Evolutionary conservation across 345 rosid genomes (phyloP), one percentile per base, ranked within the genome.

Genomic region (Aquilaria yunnanensis): DNA sequence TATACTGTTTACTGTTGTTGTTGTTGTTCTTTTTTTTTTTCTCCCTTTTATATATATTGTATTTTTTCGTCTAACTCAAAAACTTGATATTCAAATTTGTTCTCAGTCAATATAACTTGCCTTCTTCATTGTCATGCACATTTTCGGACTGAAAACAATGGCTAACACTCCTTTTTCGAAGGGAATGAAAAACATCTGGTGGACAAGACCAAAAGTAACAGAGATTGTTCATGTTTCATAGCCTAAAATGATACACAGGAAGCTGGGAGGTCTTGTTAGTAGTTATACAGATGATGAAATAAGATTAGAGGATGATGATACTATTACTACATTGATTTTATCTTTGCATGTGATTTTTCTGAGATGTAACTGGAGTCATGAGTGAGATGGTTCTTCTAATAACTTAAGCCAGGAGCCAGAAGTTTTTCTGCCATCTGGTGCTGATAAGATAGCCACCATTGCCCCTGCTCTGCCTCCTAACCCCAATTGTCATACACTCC

Each of bases 341-440:
- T 61, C 14, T 30, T 54, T 54, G 30, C 55, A 51, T 32, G 13
- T 52, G 54, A 37, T 48, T 16, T 53, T 9, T 31, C 6, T 41
- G 29, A 62, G 32, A 34, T 37, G 9, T 32, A 58, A 51, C 54
- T 8, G 29, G 23, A 51, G 37, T 69, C 9, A 62, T 37, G 41
- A 3, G n/a, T 47, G 12, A 2, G 9, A 16, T 47, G 4, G 32
- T 48, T 12, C 47, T 31, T 6, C 0, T 30, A 10, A 57, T 23
- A 10, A 30, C 45, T 9, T 56, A 95, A 58, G 97, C 99, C 69
- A 91, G 67, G 47, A 95, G 97, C 97, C 99, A 95, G 88, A 95
- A 95, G 64, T 95, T 84, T 57, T 87, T 95, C 79, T 84, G 96
- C 89, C 93, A 84, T 63, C 89, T 73, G 61, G 97, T 95, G 88